Conservation (phyloP, 225 moss, liverwort and hornwort species). For the Straminergon stramineum region DNA sequence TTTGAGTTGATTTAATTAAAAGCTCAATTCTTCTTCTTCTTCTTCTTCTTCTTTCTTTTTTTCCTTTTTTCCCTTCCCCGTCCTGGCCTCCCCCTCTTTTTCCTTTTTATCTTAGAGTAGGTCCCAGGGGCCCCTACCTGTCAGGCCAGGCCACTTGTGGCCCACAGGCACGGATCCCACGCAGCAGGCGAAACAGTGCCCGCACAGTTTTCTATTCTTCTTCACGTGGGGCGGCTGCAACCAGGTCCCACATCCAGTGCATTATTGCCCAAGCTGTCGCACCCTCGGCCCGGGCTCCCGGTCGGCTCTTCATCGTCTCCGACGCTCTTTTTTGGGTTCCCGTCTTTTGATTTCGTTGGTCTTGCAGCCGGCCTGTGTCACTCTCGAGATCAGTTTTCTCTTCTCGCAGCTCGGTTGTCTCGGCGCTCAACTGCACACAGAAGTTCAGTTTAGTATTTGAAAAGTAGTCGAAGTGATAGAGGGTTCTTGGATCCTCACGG, state of each 20-base stretch:
- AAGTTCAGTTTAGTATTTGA: background rate
- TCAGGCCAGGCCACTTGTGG: too few relatives aligned
- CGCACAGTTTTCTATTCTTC: background rate
- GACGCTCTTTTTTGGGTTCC: background rate
- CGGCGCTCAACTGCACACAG: slow-evolving; percentile 48
- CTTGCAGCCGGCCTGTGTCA: slow-evolving; percentile 52
- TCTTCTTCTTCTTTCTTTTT: too few relatives aligned
- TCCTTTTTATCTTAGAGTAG: too few relatives aligned
- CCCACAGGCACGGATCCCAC: too few relatives aligned
- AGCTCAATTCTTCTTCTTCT: too few relatives aligned
- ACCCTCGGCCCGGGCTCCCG: background rate
- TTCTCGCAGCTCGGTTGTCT: slow-evolving; percentile 69
- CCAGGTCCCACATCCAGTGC: background rate
- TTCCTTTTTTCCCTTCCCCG: too few relatives aligned
- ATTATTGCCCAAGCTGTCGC: background rate
- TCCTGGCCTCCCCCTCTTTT: too few relatives aligned
- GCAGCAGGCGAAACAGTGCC: too few relatives aligned
- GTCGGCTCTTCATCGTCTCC: background rate
- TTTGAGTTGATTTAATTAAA: too few relatives aligned
- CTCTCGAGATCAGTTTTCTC: slow-evolving; percentile 57
- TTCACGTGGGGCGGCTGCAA: background rate
- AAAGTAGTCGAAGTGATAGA: background rate
- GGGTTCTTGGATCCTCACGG: background rate
- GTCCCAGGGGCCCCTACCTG: too few relatives aligned
- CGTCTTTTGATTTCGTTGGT: slow-evolving; percentile 28